Percentiles rank a stretch among this genome's conserved stretches.
Conservation (phyloP, 2,329 filamentous ascomycete species). For the Verticillium zaregamsianum region DNA sequence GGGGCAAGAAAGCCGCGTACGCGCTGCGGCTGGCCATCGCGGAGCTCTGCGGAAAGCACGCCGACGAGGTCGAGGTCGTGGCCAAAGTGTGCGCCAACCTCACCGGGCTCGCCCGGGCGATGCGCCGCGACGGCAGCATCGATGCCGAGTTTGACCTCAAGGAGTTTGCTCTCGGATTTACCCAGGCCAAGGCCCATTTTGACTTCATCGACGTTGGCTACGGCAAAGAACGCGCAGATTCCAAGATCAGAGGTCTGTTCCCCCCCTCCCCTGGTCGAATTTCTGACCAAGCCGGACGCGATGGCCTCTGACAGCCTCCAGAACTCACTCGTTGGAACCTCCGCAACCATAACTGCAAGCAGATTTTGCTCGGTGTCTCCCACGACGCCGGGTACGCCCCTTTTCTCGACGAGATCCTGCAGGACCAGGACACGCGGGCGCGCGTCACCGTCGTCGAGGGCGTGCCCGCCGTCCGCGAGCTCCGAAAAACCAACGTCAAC, state of each 20-base stretch:
- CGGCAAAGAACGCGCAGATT: constrained; percentile 54
- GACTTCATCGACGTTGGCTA: constrained; percentile 61
- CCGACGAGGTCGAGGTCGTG: constrained; percentile 47
- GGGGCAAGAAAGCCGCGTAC: constrained; percentile 48
- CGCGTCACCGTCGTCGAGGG: constrained; percentile 54
- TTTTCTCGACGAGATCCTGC: constrained; percentile 51
- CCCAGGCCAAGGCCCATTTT: constrained; percentile 53
- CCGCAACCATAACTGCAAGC: constrained; percentile 56
- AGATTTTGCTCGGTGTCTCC: constrained; percentile 57
- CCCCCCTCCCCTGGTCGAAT: too few relatives aligned
- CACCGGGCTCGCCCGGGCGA: constrained; percentile 41
- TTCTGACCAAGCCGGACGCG: background rate
- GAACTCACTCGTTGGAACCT: constrained; percentile 54
- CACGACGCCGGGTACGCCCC: constrained; percentile 58
- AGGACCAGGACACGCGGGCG: constrained; percentile 34
- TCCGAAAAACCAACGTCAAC: constrained; percentile 40
- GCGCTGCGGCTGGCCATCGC: constrained; percentile 44
- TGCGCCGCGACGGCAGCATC: constrained; percentile 44
- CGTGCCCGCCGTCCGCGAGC: constrained; percentile 43
- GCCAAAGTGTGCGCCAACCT: constrained; percentile 55
- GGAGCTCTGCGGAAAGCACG: constrained; percentile 38
- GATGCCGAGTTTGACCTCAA: constrained; percentile 40
- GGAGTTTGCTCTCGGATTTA: constrained; percentile 58
- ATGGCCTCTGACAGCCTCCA: constrained; percentile 16
- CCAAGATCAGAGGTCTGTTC: constrained; percentile 53